These are phyloP conservation scores for Leccinellum luteum DNA, from an alignment of 768 basidiomycete genomes.

Conservation along the genomic window DNA sequence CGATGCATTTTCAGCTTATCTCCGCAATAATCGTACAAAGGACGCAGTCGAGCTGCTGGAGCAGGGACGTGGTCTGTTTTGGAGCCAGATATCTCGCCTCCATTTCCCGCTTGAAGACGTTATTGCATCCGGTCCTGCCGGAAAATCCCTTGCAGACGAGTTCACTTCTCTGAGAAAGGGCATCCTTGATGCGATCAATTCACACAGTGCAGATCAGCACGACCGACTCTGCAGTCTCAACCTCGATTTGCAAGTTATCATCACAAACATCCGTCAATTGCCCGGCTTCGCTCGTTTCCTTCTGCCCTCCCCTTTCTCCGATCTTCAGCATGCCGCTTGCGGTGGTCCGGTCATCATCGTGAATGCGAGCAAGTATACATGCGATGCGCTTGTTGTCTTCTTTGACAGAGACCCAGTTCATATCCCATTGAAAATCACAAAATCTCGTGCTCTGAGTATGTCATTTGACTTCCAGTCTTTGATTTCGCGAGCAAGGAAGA, in stretches of 20 bases:
- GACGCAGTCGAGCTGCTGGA: background rate
- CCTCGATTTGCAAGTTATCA: background rate
- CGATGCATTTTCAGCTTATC: background rate
- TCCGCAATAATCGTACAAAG: background rate
- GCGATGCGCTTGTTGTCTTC: background rate
- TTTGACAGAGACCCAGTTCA: background rate
- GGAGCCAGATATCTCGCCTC: background rate
- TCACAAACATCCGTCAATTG: background rate
- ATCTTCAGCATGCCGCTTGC: background rate
- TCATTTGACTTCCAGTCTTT: background rate
- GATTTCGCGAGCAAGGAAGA: background rate
- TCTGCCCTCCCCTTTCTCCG: background rate
- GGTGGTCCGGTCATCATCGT: background rate
- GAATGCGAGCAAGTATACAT: background rate
- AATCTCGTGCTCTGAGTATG: background rate
- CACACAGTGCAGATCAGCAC: background rate
- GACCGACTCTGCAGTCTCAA: background rate
- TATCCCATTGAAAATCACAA: background rate
- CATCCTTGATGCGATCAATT: background rate
- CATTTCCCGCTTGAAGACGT: background rate
- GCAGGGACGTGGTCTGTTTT: background rate
- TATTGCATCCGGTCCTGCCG: background rate
- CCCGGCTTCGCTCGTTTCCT: background rate
- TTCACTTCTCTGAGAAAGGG: background rate
- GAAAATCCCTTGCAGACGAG: background rate